Evolutionary conservation across 192 early-diverging fungal species (phyloP).

Genomic region (Coemansia sp.): DNA sequence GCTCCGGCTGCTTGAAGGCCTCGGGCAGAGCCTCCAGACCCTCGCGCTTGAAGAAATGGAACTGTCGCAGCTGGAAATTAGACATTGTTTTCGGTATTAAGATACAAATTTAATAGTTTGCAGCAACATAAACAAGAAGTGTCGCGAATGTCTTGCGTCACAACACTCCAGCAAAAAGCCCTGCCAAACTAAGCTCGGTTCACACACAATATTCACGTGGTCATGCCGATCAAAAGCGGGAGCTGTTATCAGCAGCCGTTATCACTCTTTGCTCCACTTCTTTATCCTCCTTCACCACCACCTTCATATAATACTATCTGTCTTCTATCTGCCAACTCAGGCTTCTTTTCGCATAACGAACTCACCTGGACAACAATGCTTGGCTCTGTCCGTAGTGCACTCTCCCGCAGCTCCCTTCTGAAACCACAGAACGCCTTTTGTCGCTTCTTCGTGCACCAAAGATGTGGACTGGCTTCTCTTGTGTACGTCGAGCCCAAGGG

Average conservation of each 20-base stretch:
- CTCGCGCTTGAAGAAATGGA: constrained; percentile 56
- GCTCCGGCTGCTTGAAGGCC: constrained; percentile 44
- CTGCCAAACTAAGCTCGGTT: no score
- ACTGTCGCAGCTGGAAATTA: constrained; percentile 53
- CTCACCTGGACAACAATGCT: constrained; percentile 13
- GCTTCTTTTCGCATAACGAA: not conserved
- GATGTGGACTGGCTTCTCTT: constrained; percentile 61
- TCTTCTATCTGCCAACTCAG: not conserved
- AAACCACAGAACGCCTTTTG: constrained; percentile 9
- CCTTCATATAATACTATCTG: not conserved
- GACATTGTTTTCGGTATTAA: constrained; percentile 28
- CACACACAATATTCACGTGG: no score
- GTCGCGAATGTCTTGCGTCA: no score
- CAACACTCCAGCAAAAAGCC: no score
- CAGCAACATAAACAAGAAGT: no score
- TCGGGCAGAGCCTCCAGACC: constrained; percentile 40
- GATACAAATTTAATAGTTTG: no score
- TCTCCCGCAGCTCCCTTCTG: constrained; percentile 10
- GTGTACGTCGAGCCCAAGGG: constrained; percentile 90
- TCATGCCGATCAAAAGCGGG: no score
- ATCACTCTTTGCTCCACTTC: no score
- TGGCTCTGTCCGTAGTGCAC: constrained; percentile 19
- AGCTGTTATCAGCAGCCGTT: no score
- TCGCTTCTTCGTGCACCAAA: constrained; percentile 29
- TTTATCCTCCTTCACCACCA: no score